Evolutionary conservation across 192 early-diverging fungal genomes (phyloP).

Genomic region (Umbelopsis vinacea): DNA sequence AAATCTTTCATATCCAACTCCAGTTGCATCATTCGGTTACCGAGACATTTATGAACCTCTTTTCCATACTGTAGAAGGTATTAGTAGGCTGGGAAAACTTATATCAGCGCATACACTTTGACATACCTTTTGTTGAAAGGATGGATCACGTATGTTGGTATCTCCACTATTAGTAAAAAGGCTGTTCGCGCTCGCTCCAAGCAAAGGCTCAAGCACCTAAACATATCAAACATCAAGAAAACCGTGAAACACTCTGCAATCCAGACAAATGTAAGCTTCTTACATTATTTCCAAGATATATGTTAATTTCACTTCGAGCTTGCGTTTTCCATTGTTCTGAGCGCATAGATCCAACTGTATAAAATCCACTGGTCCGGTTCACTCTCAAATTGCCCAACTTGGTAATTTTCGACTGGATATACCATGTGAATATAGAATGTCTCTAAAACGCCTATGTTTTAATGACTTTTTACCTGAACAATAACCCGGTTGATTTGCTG

Average conservation of each 20-base stretch:
- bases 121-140: no score
- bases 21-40: neutral
- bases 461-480: neutral
- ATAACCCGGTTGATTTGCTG: neutral
- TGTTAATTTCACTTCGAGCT: neutral
- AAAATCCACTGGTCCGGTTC: neutral
- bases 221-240: no score
- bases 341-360: neutral
- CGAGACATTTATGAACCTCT: neutral
- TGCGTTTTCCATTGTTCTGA: neutral
- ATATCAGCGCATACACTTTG: no score
- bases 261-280: neutral
- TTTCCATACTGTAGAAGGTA: no score
- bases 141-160: no score
- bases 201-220: no score
- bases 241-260: no score
- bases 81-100: no score
- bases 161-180: no score
- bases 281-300: neutral
- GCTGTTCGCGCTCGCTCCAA: no score
- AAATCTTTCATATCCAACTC: neutral
- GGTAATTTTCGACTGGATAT: neutral
- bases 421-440: neutral
- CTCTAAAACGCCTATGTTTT: neutral
- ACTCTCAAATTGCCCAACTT: neutral